phyloP scores from a whole-genome alignment of 768 basidiomycete genomes.

The Mycena kentingensis region DNA sequence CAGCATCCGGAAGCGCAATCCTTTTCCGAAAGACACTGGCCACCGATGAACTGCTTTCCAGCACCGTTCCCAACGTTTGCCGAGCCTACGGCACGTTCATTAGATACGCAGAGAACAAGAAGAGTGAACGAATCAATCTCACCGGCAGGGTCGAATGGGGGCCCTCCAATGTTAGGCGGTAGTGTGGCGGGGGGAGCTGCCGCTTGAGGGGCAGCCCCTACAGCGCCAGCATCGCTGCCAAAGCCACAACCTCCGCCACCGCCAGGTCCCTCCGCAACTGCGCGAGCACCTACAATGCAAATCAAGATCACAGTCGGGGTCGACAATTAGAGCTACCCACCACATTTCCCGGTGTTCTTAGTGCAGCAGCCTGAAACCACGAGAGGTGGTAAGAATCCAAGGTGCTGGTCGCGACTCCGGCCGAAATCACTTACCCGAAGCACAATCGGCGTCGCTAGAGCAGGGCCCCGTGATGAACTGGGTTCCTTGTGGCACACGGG shows the following conservation, averaged over 20 bases:
- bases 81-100: too few species aligned
- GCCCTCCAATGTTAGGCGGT: not conserved
- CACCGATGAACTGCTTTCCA: too few species aligned
- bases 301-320: not conserved
- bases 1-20: not conserved
- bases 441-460: not conserved
- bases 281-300: not conserved
- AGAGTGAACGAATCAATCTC: too few species aligned
- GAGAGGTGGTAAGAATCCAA: too few species aligned
- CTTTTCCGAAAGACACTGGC: not conserved
- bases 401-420: too few species aligned
- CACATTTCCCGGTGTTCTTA: too few species aligned
- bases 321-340: too few species aligned
- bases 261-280: not conserved
- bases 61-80: too few species aligned
- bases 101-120: too few species aligned
- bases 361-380: slow-evolving; percentile 3
- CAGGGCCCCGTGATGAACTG: slow-evolving; percentile 6
- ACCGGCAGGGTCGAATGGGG: too few species aligned
- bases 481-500: not conserved
- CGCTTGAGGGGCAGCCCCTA: not conserved
- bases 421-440: too few species aligned
- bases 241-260: slow-evolving; percentile 1
- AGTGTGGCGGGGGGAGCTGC: not conserved
- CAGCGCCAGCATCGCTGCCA: not conserved